Base-by-base conservation (phyloP, 2,329 filamentous ascomycete species). In the Aspergillus chevalieri region DNA sequence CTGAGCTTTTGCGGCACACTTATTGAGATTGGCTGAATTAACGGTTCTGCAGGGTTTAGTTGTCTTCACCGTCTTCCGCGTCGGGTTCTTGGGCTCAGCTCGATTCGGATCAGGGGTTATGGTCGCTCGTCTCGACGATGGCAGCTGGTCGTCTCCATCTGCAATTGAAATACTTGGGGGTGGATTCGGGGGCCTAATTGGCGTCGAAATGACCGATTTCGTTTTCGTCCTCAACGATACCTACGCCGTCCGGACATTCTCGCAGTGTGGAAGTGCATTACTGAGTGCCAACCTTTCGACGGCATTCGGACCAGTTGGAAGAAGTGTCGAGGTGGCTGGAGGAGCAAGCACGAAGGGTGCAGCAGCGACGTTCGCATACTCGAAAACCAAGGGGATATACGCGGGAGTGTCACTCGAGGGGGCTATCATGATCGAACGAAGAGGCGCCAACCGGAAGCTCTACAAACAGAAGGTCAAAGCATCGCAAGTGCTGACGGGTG, bases 171-270 rank as follows among this genome's bases (percentile, higher is more conserved):
- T 68, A 1, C 66, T 62, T 3, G 74, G 74, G 9, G 62, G 67
- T 17, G 74, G 74, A 2, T 69, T 73, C 47, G 74, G 74, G 21
- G 72, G 71, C 22, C 72, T 74, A 50, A 66, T 74, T 30, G 74
- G 74, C 1, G 67, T 75, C 50, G 74, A 76, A 53, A 57, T 76
- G 21, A 75, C 74, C 9, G 73, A 76, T 57, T 97, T 97, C 65
- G 93, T 98, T 65, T 96, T 97, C 72, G 95, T 97, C 54, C 83
- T 98, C 56, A 97, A 96, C 72, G 91, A 96, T 62, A 75, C 83
- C 33, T 81, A 76, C 51, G 91, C 92, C 22, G 90, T 98, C 56
- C 87, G 86, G 68, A 90, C 90, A 2, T 96, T 97, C 71, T 88
- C 89, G 9, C 90, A 95, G 68, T 83, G 85, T 33, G 93, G 92